These are phyloP conservation scores for Talaromyces sp. DNA, from an alignment of 2,329 filamentous ascomycete genomes.

Conservation along the genomic window DNA sequence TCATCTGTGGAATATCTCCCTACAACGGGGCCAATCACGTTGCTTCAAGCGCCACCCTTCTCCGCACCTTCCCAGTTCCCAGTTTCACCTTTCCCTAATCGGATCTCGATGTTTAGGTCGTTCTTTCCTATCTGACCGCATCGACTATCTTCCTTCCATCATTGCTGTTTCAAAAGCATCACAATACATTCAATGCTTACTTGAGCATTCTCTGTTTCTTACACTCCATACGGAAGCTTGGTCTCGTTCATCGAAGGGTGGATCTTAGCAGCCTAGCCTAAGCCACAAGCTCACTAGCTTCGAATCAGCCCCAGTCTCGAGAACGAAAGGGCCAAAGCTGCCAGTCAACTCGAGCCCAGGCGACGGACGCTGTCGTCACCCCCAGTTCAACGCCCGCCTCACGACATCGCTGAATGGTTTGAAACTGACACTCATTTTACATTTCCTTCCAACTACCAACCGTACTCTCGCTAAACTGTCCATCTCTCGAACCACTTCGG, in stretches of 20 bases:
- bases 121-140: neutral
- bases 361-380: constrained; percentile 2
- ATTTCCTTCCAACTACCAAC: neutral
- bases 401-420: neutral
- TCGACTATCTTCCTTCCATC: neutral
- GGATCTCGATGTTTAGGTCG: neutral
- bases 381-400: neutral
- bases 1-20: neutral
- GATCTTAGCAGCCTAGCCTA: neutral
- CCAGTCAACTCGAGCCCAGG: neutral
- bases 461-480: neutral
- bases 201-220: neutral
- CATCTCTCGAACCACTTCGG: neutral
- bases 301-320: neutral
- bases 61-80: neutral
- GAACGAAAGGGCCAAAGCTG: neutral
- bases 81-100: constrained; percentile 2
- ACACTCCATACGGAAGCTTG: neutral
- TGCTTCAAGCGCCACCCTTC: neutral
- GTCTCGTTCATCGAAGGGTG: neutral
- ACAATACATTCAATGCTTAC: neutral
- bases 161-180: neutral
- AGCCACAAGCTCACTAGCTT: constrained; percentile 1
- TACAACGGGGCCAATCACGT: neutral
- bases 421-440: neutral